These are phyloP conservation scores for Millerago galiae DNA, from an alignment of 805 yeast genomes.

Conservation along the genomic window DNA sequence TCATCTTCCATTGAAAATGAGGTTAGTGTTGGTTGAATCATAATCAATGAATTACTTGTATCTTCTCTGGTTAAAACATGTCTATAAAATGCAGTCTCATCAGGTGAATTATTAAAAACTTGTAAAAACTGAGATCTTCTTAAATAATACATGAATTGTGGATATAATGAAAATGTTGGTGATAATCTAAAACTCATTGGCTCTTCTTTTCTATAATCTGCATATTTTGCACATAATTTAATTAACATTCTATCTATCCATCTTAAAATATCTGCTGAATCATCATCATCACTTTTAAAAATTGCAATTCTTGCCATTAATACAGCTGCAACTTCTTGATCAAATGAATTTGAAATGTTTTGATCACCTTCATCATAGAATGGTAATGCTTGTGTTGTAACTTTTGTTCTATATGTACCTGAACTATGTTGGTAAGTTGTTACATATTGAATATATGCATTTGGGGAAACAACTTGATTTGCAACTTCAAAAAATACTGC, in stretches of 20 bases:
- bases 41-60: slow-evolving; percentile 83
- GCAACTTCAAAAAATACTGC: slow-evolving; percentile 84
- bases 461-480: slow-evolving; percentile 30
- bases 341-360: slow-evolving; percentile 62
- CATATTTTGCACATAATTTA: slow-evolving; percentile 85
- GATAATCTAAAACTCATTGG: slow-evolving; percentile 76
- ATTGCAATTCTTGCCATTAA: slow-evolving; percentile 88
- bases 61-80: slow-evolving; percentile 90
- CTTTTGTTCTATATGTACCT: slow-evolving; percentile 83
- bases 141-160: slow-evolving; percentile 92
- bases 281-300: slow-evolving; percentile 73
- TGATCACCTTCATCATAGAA: slow-evolving; percentile 57
- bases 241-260: slow-evolving; percentile 94
- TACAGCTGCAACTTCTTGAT: slow-evolving; percentile 97
- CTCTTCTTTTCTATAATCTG: slow-evolving; percentile 86
- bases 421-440: slow-evolving; percentile 95
- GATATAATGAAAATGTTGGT: slow-evolving; percentile 79
- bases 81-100: slow-evolving; percentile 95
- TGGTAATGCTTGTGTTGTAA: slow-evolving; percentile 71
- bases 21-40: slow-evolving; percentile 96
- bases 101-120: slow-evolving; percentile 97
- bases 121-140: slow-evolving; percentile 95
- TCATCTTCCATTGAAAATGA: slow-evolving; percentile 79
- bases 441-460: slow-evolving; percentile 68
- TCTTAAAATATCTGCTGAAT: slow-evolving; percentile 85